Conservation (phyloP, 1,284 basidiomycete genomes). For the Trametes versicolor region DNA sequence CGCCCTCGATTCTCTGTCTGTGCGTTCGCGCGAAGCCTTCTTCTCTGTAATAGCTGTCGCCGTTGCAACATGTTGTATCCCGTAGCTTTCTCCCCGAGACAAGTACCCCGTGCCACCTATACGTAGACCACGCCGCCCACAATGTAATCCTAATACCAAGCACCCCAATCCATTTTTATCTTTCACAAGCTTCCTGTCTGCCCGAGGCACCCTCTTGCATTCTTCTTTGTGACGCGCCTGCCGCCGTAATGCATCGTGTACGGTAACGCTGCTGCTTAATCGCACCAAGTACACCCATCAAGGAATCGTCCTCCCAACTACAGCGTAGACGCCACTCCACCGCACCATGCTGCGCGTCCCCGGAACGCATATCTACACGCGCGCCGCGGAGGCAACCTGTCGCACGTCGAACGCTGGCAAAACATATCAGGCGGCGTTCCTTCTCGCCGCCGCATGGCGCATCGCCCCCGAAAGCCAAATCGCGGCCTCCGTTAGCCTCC, state of each 20-base stretch:
- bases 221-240: background rate
- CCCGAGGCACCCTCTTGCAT: too few species aligned
- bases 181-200: background rate
- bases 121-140: constrained; percentile 21
- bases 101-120: constrained; percentile 2
- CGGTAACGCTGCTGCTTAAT: background rate
- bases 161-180: background rate
- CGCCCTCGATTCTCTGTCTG: background rate
- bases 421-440: constrained; percentile 17
- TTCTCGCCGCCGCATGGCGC: constrained; percentile 12
- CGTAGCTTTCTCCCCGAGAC: constrained; percentile 34
- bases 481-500: background rate
- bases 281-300: too few species aligned
- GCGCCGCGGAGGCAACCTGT: background rate
- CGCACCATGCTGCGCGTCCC: background rate
- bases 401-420: constrained; percentile 2
- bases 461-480: background rate
- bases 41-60: constrained; percentile 35
- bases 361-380: background rate
- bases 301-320: too few species aligned
- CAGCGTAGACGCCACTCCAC: background rate
- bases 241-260: background rate
- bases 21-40: constrained; percentile 20
- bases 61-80: constrained; percentile 39
- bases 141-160: constrained; percentile 24